phyloP scores from a whole-genome alignment of 495 filamentous ascomycete species.

The Tuber umbilicatum region DNA sequence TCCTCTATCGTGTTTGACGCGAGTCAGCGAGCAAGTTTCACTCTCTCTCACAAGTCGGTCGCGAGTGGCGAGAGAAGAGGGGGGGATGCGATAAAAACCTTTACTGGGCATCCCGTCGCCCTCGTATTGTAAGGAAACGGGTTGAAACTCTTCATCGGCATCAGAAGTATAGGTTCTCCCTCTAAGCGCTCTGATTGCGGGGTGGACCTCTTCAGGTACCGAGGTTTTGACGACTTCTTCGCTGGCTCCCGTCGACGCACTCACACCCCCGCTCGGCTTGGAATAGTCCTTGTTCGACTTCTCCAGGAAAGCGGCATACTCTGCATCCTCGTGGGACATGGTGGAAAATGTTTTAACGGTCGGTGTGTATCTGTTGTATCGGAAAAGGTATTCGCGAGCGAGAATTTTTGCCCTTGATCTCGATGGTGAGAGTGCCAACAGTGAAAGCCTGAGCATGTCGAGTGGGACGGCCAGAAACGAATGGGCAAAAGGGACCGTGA shows the following conservation, averaged over 20 bases:
- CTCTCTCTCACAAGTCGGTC: not conserved
- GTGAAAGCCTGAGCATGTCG: not conserved
- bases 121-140: conserved; percentile 53
- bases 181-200: conserved; percentile 26
- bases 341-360: not conserved
- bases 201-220: conserved; percentile 12
- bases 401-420: conserved; percentile 3
- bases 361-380: not conserved
- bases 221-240: not conserved
- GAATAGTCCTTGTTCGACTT: conserved; percentile 37
- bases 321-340: conserved; percentile 16
- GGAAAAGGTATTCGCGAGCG: not conserved
- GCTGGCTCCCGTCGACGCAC: conserved; percentile 5
- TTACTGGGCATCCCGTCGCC: conserved; percentile 40
- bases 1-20: not conserved
- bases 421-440: conserved; percentile 15
- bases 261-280: not conserved
- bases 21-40: not conserved
- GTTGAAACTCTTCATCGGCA: conserved; percentile 61
- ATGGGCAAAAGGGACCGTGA: not conserved
- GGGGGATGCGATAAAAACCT: conserved; percentile 40
- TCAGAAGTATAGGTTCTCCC: conserved; percentile 54
- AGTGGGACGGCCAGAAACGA: not conserved
- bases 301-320: conserved; percentile 30
- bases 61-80: not conserved